Evolutionary conservation across 176 grass and related monocot genomes (phyloP), one percentile per base, ranked within the genome.

Genomic region (Elaeis guineensis): DNA sequence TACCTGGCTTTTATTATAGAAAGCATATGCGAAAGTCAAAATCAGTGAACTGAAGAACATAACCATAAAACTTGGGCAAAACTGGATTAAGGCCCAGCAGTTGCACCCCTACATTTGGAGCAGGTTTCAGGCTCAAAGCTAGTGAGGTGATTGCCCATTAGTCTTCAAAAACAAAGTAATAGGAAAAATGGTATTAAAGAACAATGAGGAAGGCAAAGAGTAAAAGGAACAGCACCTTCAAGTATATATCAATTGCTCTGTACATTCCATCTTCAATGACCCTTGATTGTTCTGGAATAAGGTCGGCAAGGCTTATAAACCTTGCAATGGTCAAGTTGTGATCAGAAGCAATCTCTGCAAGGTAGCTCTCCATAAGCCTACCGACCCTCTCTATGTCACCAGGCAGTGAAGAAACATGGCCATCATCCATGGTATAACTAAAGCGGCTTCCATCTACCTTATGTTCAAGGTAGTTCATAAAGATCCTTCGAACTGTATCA

Each of bases 211-310:
- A 44, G 35, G 9, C 9, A 3, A 3, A 30, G 5, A 6, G 5
- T 12, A 14, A 44, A 44, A 44, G 35, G 59, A 25, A 21, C 21
- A 66, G 19, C 18, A 96, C 87, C 78, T 91, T 97, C 61, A 97
- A 60, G 70, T 85, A 91, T 69, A 91, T 97, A 58, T 97, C 84
- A n/a, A 97, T 88, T 63, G 92, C 84, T 67, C 81, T 80, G 80
- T 97, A 97, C 92, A 88, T 88, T 64, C 84, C 92, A 53, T 97
- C 87, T 69, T 91, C 87, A 39, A 81, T 97, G 24, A 85, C 80
- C 72, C 80, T 85, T 39, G 87, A 66, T 62, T 80, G 84, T 71
- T 88, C 80, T n/a, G 87, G 87, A 48, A 97, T 75, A 54, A 91
- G 62, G 32, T 88, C 87, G 15, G 75, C 87, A 8, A 97, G 77